These are phyloP conservation scores for Sporothrix dimorphospora DNA, from an alignment of 2,329 filamentous ascomycete genomes.

Conservation along the genomic window DNA sequence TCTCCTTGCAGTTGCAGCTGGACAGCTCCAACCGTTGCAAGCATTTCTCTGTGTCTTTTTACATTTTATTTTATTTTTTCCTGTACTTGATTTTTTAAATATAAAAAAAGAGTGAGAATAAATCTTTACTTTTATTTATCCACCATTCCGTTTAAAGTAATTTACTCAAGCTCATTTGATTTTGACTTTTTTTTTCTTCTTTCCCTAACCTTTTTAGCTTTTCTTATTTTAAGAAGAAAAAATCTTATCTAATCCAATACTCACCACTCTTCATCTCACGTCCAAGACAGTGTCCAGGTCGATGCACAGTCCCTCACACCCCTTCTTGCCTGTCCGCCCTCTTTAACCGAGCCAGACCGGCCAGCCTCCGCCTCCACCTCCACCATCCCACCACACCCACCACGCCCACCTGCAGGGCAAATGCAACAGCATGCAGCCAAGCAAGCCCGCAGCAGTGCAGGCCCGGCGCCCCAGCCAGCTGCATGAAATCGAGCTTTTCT, in stretches of 20 bases:
- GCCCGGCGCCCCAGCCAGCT: not conserved
- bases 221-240: too few relatives aligned
- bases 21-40: too few relatives aligned
- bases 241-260: not conserved
- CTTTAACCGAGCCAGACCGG: not conserved
- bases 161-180: too few relatives aligned
- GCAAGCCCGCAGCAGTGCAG: not conserved
- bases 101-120: too few relatives aligned
- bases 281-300: not conserved
- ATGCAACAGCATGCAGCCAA: slow-evolving; percentile 12
- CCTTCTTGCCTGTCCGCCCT: not conserved
- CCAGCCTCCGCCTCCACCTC: not conserved
- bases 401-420: slow-evolving; percentile 1
- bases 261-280: not conserved
- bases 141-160: too few relatives aligned
- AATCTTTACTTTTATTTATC: too few relatives aligned
- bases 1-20: too few relatives aligned
- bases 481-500: slow-evolving; percentile 19
- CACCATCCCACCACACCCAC: not conserved
- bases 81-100: too few relatives aligned
- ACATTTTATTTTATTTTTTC: too few relatives aligned
- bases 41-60: too few relatives aligned
- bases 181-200: not conserved
- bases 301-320: not conserved
- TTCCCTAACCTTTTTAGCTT: too few relatives aligned